Percentiles rank a stretch among this genome's conserved stretches.
These are phyloP conservation scores for Jackrogersella multiformis DNA, from an alignment of 495 filamentous ascomycete species.

Conservation along the genomic window DNA sequence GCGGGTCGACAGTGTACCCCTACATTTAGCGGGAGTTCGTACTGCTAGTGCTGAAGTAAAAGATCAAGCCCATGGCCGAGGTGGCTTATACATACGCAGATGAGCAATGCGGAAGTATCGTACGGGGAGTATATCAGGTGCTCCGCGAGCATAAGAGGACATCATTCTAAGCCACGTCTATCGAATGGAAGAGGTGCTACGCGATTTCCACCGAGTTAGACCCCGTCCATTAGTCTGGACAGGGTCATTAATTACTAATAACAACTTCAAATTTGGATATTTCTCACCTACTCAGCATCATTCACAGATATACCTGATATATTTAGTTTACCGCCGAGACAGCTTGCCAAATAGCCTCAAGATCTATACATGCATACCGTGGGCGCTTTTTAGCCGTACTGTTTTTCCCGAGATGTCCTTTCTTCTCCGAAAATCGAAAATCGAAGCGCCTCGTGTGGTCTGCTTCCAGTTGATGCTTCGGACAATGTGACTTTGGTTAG, in stretches of 20 bases:
- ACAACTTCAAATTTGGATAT: not conserved
- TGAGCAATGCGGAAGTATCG: constrained; percentile 19
- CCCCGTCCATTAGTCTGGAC: not conserved
- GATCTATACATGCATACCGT: not conserved
- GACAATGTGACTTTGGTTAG: not conserved
- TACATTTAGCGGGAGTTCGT: constrained; percentile 66
- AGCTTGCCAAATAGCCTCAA: not conserved
- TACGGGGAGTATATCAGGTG: not conserved
- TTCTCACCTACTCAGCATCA: not conserved
- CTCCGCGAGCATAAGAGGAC: not conserved
- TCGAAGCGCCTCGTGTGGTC: not conserved
- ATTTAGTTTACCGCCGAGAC: not conserved
- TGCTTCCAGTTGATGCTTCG: not conserved
- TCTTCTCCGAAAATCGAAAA: not conserved
- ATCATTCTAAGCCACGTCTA: not conserved
- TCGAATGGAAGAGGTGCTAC: not conserved
- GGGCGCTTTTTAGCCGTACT: not conserved
- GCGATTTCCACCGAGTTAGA: not conserved
- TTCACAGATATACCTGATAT: not conserved
- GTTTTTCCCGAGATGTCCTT: not conserved
- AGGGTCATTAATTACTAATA: constrained; percentile 1
- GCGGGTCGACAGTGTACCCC: constrained; percentile 61
- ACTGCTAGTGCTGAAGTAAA: constrained; percentile 56
- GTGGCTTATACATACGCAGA: constrained; percentile 56
- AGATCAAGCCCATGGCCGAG: constrained; percentile 56